Conservation (phyloP, 495 filamentous ascomycete genomes). For the Talaromyces borbonicus region DNA sequence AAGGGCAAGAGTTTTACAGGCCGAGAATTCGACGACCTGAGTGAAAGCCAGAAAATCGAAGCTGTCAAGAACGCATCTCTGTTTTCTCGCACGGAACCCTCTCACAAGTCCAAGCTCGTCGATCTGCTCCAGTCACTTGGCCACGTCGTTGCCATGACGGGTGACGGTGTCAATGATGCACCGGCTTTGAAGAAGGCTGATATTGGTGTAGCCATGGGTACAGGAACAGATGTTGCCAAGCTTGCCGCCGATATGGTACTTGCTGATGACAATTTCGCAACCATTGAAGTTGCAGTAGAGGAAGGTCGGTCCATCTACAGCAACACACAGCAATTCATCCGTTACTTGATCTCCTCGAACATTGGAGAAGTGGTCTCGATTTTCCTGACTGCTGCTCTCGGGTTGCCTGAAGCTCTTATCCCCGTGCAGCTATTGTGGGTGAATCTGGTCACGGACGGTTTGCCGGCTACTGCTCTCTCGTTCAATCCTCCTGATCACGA, state of each 20-base stretch:
- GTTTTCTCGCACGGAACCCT: slow-evolving; percentile 95
- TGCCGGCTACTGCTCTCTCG: slow-evolving; percentile 90
- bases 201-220: slow-evolving; percentile 98
- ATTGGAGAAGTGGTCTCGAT: slow-evolving; percentile 99
- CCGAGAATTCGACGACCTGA: slow-evolving; percentile 83
- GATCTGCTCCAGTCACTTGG: slow-evolving; percentile 89
- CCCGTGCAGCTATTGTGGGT: slow-evolving; percentile 98
- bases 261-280: slow-evolving; percentile 97
- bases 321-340: slow-evolving; percentile 99
- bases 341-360: slow-evolving; percentile 97
- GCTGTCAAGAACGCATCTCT: slow-evolving; percentile 80
- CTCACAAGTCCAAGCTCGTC: slow-evolving; percentile 91
- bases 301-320: slow-evolving; percentile 98
- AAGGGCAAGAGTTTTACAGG: slow-evolving; percentile 91
- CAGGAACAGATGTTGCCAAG: slow-evolving; percentile 95
- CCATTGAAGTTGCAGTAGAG: slow-evolving; percentile 91
- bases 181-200: slow-evolving; percentile 97
- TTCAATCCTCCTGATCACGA: slow-evolving; percentile 98
- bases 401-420: slow-evolving; percentile 96
- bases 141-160: slow-evolving; percentile 98
- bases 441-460: slow-evolving; percentile 95
- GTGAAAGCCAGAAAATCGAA: slow-evolving; percentile 64
- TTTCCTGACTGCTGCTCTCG: slow-evolving; percentile 91
- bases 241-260: slow-evolving; percentile 98
- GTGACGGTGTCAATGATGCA: slow-evolving; percentile 98